phyloP scores from a whole-genome alignment of 208 protist genomes.

The Trypanosoma cruzi region DNA sequence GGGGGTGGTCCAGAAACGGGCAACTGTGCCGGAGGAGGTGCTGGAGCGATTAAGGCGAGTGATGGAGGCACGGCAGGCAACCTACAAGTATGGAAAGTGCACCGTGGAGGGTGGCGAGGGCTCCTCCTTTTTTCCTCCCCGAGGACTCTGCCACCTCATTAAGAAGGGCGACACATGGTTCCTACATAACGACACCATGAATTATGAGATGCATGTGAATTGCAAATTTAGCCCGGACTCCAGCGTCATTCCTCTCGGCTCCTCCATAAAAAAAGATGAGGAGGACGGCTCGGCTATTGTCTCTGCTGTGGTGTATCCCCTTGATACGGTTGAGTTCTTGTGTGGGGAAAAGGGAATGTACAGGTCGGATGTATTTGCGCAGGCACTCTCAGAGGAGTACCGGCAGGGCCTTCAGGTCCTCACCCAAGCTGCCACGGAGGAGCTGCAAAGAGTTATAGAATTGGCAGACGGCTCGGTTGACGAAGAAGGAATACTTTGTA shows the following conservation, averaged over 20 bases:
- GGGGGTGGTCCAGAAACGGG: background rate
- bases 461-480: background rate
- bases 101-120: slow-evolving; percentile 3
- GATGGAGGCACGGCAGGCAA: slow-evolving; percentile 16
- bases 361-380: slow-evolving; percentile 39
- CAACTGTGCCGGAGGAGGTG: slow-evolving; percentile 5
- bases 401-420: slow-evolving; percentile 18
- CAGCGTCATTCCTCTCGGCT: slow-evolving; percentile 16
- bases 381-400: slow-evolving; percentile 37
- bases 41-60: background rate
- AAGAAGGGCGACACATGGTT: slow-evolving; percentile 35
- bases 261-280: slow-evolving; percentile 28
- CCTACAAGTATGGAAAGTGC: slow-evolving; percentile 26
- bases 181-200: slow-evolving; percentile 73
- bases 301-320: slow-evolving; percentile 48
- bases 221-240: slow-evolving; percentile 8
- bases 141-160: slow-evolving; percentile 13
- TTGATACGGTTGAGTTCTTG: slow-evolving; percentile 51
- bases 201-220: slow-evolving; percentile 68
- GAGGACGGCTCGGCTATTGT: slow-evolving; percentile 40
- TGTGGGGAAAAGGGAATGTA: slow-evolving; percentile 37
- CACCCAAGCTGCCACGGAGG: slow-evolving; percentile 13
- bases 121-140: slow-evolving; percentile 8
- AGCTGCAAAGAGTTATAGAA: slow-evolving; percentile 15
- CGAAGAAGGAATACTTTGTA: slow-evolving; percentile 19